These are phyloP conservation scores for Colletotrichum orchidophilum DNA, from an alignment of 2,329 filamentous ascomycete species.

Conservation along the genomic window DNA sequence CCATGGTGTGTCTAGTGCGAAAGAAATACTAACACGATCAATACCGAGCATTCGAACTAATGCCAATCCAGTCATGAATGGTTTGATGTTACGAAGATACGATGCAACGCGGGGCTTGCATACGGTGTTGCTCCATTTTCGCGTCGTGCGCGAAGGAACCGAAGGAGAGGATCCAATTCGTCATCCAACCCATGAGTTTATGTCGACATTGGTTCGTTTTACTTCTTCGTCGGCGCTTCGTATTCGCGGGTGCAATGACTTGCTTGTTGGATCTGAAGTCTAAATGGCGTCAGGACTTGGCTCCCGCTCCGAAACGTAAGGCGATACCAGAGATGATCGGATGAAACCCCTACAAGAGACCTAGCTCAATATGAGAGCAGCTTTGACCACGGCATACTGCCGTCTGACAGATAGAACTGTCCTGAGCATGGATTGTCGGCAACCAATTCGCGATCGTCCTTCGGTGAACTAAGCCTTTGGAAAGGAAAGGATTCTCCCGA, in stretches of 20 bases:
- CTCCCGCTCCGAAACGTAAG: background rate
- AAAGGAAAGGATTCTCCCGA: too few relatives aligned
- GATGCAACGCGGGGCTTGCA: too few relatives aligned
- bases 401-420: background rate
- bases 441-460: too few relatives aligned
- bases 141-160: background rate
- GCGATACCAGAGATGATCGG: background rate
- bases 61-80: too few relatives aligned
- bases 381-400: background rate
- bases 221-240: background rate
- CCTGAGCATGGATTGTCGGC: background rate
- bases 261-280: background rate
- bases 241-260: background rate
- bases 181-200: background rate
- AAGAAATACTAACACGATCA: too few relatives aligned
- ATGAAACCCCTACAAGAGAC: constrained; percentile 1
- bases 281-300: background rate
- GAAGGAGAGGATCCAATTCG: background rate
- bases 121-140: background rate
- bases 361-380: background rate
- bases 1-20: too few relatives aligned
- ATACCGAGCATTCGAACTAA: too few relatives aligned
- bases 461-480: too few relatives aligned
- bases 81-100: too few relatives aligned
- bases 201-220: background rate